Conservation (phyloP, 768 basidiomycete genomes). For the Calocybe indica region DNA sequence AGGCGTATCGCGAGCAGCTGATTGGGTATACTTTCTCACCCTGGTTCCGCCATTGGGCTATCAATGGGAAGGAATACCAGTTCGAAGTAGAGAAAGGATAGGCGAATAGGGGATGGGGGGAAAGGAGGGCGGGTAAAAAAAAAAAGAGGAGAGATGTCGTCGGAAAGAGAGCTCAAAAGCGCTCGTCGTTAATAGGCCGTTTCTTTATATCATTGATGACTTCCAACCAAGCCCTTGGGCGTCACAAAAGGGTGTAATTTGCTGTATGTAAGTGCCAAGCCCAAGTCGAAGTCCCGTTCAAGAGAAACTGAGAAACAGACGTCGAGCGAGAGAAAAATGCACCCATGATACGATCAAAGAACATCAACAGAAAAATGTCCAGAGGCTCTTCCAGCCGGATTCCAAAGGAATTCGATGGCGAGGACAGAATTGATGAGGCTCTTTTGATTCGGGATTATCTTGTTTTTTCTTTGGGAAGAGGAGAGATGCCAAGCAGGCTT, state of each 20-base stretch:
- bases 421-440: no score
- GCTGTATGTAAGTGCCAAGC: constrained; percentile 6
- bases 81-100: neutral
- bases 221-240: constrained; percentile 14
- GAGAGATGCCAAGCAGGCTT: no score
- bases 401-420: no score
- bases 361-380: neutral
- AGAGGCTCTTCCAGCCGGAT: neutral
- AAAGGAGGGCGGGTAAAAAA: neutral
- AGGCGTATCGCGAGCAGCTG: no score
- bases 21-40: neutral
- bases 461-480: no score
- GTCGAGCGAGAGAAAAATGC: constrained; percentile 5
- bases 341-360: constrained; percentile 6
- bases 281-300: constrained; percentile 2
- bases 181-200: neutral
- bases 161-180: neutral
- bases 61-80: neutral
- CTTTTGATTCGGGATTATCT: no score
- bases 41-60: neutral
- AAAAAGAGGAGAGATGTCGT: neutral
- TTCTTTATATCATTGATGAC: constrained; percentile 11
- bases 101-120: neutral
- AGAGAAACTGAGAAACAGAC: constrained; percentile 1
- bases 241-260: constrained; percentile 8